Conservation (phyloP, 148 eudicot species). For the Nepenthes mirabilis region DNA sequence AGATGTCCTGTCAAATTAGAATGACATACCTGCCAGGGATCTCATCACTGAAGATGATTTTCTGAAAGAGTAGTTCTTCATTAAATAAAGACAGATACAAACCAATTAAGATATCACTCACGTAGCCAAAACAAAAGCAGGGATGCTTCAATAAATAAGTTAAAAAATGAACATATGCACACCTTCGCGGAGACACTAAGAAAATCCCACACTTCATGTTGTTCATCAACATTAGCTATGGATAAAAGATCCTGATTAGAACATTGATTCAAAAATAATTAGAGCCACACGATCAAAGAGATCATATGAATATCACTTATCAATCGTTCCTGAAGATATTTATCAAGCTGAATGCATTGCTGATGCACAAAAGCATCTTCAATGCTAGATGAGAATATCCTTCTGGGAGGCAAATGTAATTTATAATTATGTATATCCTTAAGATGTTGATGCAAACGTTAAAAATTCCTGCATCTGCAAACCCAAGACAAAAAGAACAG, state of each 20-base stretch:
- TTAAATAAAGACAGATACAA: constrained; percentile 7
- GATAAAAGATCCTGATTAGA: constrained; percentile 77
- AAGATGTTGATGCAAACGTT: constrained; percentile 85
- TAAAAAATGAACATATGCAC: constrained; percentile 9
- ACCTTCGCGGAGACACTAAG: constrained; percentile 89
- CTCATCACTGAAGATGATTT: constrained; percentile 84
- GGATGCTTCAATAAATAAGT: background rate
- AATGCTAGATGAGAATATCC: constrained; percentile 97
- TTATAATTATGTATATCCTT: constrained; percentile 95
- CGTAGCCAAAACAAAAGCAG: background rate
- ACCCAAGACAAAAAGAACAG: constrained; percentile 4
- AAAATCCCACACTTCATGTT: constrained; percentile 99
- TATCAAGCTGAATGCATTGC: constrained; percentile 96
- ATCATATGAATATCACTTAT: constrained; percentile 2
- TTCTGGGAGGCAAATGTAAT: constrained; percentile 92
- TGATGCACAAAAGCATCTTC: constrained; percentile 98
- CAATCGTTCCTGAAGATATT: constrained; percentile 68
- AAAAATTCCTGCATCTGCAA: constrained; percentile 84
- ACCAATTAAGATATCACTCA: background rate
- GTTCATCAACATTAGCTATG: constrained; percentile 97
- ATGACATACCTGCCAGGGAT: constrained; percentile 69
- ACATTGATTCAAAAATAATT: background rate
- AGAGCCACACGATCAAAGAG: constrained; percentile 2
- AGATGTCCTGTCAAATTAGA: constrained; percentile 1
- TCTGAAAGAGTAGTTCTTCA: constrained; percentile 89